phyloP scores from a whole-genome alignment of 2,329 filamentous ascomycete species.

The Pyricularia sp. region DNA sequence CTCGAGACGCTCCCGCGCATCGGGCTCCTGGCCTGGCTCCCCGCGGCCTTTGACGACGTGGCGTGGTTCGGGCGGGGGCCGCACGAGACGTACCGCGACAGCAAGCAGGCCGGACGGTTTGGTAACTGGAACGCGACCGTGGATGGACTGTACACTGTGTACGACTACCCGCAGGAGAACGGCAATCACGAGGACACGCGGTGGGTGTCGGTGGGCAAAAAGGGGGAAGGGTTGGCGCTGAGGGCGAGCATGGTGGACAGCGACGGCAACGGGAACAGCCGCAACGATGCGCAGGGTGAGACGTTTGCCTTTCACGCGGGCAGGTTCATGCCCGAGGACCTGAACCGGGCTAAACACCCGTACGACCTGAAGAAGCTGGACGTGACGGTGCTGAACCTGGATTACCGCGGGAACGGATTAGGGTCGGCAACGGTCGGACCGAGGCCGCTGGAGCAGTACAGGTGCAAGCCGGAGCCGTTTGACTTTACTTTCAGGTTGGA shows the following conservation, averaged over 20 bases:
- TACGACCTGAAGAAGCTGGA: constrained; percentile 32
- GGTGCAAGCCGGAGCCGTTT: constrained; percentile 8
- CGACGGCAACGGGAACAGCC: constrained; percentile 9
- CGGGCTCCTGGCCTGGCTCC: constrained; percentile 32
- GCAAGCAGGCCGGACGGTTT: constrained; percentile 32
- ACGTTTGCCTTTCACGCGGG: constrained; percentile 27
- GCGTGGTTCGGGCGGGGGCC: constrained; percentile 44
- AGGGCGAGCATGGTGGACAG: constrained; percentile 16
- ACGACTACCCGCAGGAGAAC: constrained; percentile 45
- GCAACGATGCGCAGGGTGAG: constrained; percentile 9
- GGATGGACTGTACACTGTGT: constrained; percentile 32
- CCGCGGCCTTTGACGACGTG: constrained; percentile 11
- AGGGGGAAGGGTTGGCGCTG: background rate
- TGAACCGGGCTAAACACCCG: constrained; percentile 31
- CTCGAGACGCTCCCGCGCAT: constrained; percentile 36
- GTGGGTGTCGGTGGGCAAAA: constrained; percentile 19
- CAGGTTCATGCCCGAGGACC: constrained; percentile 30
- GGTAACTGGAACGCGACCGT: constrained; percentile 25
- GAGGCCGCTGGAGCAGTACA: constrained; percentile 14
- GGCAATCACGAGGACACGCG: constrained; percentile 39
- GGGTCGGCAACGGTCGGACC: constrained; percentile 34
- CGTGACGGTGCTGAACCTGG: constrained; percentile 29
- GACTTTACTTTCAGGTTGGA: constrained; percentile 15
- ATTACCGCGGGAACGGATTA: constrained; percentile 31
- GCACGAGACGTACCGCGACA: constrained; percentile 41